Base-by-base conservation (phyloP, 495 filamentous ascomycete genomes). In the Saxophila tyrrhenica region DNA sequence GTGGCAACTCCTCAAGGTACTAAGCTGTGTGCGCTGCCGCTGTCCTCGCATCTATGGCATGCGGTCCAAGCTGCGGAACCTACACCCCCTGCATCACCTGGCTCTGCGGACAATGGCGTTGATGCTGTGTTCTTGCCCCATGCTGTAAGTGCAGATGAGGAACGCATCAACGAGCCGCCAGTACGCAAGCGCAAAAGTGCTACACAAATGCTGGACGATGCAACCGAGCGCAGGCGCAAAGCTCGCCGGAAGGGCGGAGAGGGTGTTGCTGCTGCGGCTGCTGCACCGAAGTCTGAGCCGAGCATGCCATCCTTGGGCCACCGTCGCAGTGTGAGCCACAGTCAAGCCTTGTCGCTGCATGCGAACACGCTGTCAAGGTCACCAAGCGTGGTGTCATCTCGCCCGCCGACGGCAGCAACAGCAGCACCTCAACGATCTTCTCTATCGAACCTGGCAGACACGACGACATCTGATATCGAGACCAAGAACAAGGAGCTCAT, bases 201-300 rank as follows among this genome's bases (percentile, higher is more conserved):
- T 20, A 72, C 70, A 19, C 70, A 73, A 0, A 65, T 82, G 1
- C 83, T 84, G 56, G 77, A 84, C 44, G 72, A 76, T 47, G 80
- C 79, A n/a, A 71, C 73, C 5, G 73, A 80, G 43, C 74, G 76
- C 52, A 74, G 77, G 38, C 73, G 69, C 42, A 74, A 74, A 46
- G 73, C 78, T 15, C 74, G 73, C 47, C 70, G 76, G 49, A 70
- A 72, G 44, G 79, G 78, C 23, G 80, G 78, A 2, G 73, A 78
- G 58, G 72, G 70, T 25, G 73, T 83, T 17, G 73, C 80, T 0
- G 73, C 76, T 41, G 64, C 77, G 19, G 81, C 82, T 69, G 50
- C 53, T 1, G 19, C 15, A 11, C 8, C 32, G 25, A 51, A 32
- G 43, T 17, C 38, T 0, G 58, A 58, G 17, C 3, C 2, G 55